Conservation (phyloP, 176 grass and related monocot genomes). For the Saccharum officinarum region DNA sequence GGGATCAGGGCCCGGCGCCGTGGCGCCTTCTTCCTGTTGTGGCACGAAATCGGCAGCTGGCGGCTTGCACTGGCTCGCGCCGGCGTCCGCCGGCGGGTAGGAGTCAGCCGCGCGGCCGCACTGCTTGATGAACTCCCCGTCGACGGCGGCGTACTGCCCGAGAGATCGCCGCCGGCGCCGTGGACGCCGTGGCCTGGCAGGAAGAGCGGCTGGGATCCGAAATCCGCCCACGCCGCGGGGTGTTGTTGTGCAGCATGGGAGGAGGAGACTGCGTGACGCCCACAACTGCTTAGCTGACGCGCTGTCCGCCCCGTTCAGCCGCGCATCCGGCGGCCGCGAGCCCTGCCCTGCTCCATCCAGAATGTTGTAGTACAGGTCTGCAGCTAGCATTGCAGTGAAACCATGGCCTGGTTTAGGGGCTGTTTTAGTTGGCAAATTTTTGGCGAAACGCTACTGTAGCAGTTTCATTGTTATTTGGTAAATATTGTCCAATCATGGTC, state of each 20-base stretch:
- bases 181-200: slow-evolving; percentile 8
- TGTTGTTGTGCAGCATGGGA: slow-evolving; percentile 10
- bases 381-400: slow-evolving; percentile 13
- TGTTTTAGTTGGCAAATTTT: too few species aligned
- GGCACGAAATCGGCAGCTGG: not conserved
- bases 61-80: slow-evolving; percentile 21
- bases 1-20: slow-evolving; percentile 30
- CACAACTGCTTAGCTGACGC: not conserved
- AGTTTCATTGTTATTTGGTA: too few species aligned
- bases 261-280: slow-evolving; percentile 9
- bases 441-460: too few species aligned
- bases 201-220: slow-evolving; percentile 38
- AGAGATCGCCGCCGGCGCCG: not conserved
- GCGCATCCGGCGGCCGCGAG: slow-evolving; percentile 33
- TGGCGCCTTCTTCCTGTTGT: not conserved
- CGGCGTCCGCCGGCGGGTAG: slow-evolving; percentile 7
- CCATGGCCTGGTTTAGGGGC: too few species aligned
- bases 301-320: slow-evolving; percentile 7
- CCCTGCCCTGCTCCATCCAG: slow-evolving; percentile 39
- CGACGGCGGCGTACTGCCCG: slow-evolving; percentile 39
- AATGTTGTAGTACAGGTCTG: slow-evolving; percentile 67
- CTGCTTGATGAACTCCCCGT: slow-evolving; percentile 43
- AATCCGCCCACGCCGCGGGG: slow-evolving; percentile 28
- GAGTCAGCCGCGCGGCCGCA: slow-evolving; percentile 11
- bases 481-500: too few species aligned